These are phyloP conservation scores for Solanum etuberosum DNA, from an alignment of 257 asterid species.

Conservation along the genomic window DNA sequence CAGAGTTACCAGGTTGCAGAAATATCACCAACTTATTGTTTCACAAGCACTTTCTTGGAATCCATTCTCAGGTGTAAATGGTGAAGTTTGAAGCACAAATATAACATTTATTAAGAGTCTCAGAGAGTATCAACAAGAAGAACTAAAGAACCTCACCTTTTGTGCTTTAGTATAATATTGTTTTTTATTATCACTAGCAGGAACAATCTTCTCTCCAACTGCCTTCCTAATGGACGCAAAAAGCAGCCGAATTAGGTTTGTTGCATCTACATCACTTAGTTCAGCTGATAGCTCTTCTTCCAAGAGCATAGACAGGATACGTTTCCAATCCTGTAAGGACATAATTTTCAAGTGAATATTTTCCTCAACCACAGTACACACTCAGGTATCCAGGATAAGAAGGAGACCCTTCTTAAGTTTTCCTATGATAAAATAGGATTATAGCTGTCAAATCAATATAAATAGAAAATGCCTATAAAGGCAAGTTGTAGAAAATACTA, in stretches of 20 bases:
- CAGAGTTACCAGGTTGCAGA: not conserved
- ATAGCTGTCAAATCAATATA: not conserved
- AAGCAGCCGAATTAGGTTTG: conserved; percentile 84
- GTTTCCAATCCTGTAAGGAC: conserved; percentile 83
- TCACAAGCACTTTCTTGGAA: not conserved
- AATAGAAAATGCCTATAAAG: not conserved
- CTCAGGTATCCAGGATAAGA: not conserved
- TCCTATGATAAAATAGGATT: not conserved
- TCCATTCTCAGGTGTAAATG: not conserved
- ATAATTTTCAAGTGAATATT: not conserved
- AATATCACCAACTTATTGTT: not conserved
- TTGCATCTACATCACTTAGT: conserved; percentile 79
- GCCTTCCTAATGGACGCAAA: conserved; percentile 88
- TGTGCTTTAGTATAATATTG: conserved; percentile 71
- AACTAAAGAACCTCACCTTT: conserved; percentile 30
- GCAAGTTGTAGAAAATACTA: not conserved
- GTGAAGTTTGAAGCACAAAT: not conserved
- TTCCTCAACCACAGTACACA: not conserved
- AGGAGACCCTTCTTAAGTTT: not conserved
- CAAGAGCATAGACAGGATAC: conserved; percentile 78
- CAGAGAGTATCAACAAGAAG: not conserved
- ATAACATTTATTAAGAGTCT: not conserved
- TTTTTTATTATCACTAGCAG: conserved; percentile 77
- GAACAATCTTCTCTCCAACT: conserved; percentile 91
- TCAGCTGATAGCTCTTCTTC: conserved; percentile 66